A percentile compares a stretch with the other conserved stretches of the same genome.
phyloP scores from a whole-genome alignment of 2,329 filamentous ascomycete species.

The Endocalyx cinctus region DNA sequence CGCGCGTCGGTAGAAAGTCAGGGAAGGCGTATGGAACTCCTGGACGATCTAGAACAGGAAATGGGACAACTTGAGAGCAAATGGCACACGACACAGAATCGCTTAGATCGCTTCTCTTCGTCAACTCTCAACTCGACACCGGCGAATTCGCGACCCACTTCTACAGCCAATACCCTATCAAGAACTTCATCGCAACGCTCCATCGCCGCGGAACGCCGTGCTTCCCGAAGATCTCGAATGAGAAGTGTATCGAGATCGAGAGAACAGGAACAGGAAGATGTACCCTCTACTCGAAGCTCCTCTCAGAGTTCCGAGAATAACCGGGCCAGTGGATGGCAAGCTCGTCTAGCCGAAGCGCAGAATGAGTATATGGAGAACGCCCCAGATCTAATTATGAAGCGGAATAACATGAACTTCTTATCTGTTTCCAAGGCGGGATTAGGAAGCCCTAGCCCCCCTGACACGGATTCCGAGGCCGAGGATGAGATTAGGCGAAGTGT shows the following conservation, averaged over 20 bases:
- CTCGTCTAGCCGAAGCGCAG: conserved; percentile 41
- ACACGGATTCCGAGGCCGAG: conserved; percentile 44
- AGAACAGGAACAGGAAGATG: conserved; percentile 21
- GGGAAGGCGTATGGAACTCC: conserved; percentile 41
- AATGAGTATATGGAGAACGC: conserved; percentile 39
- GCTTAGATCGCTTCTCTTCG: conserved; percentile 46
- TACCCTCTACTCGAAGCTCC: conserved; percentile 21
- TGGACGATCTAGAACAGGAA: conserved; percentile 58
- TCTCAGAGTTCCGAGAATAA: conserved; percentile 26
- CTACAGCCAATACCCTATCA: conserved; percentile 13
- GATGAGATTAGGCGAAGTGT: conserved; percentile 16
- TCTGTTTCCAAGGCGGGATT: conserved; percentile 35
- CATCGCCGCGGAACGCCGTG: conserved; percentile 33
- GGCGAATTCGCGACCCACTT: conserved; percentile 29
- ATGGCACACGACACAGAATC: conserved; percentile 55
- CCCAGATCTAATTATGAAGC: conserved; percentile 31
- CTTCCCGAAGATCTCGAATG: conserved; percentile 33
- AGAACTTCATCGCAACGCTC: conserved; percentile 23
- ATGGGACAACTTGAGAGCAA: conserved; percentile 56
- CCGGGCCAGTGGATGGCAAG: conserved; percentile 37
- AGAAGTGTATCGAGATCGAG: conserved; percentile 24
- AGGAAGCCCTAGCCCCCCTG: conserved; percentile 50
- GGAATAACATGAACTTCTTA: conserved; percentile 35
- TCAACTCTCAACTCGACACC: conserved; percentile 38
- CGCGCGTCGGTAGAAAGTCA: conserved; percentile 32